These are phyloP conservation scores for Pseudomassariella vexata DNA, from an alignment of 2,329 filamentous ascomycete species.

Conservation along the genomic window DNA sequence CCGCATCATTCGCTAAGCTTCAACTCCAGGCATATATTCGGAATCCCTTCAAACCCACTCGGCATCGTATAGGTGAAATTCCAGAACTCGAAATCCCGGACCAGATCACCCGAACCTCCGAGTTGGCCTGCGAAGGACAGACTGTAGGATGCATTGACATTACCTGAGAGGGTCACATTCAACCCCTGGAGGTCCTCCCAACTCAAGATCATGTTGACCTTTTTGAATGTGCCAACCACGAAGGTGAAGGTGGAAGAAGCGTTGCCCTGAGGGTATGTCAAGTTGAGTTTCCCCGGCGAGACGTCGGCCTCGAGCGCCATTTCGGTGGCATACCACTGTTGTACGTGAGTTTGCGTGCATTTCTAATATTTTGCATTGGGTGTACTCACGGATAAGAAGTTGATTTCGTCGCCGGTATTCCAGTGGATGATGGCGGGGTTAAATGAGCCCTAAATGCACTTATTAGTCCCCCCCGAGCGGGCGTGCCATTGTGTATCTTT, in stretches of 20 bases:
- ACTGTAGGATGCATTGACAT: conserved; percentile 25
- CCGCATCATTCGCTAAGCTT: too few relatives aligned
- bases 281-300: conserved; percentile 25
- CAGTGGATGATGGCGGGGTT: too few relatives aligned
- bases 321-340: conserved; percentile 31
- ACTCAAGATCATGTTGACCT: conserved; percentile 25
- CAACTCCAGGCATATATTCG: too few relatives aligned
- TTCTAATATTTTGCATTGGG: too few relatives aligned
- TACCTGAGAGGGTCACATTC: conserved; percentile 26
- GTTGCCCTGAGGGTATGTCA: conserved; percentile 40
- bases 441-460: too few relatives aligned
- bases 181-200: conserved; percentile 34
- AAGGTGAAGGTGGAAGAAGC: conserved; percentile 32
- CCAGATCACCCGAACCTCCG: conserved; percentile 8
- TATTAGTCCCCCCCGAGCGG: too few relatives aligned
- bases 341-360: too few relatives aligned
- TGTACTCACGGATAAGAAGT: too few relatives aligned
- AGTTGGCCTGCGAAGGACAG: conserved; percentile 24
- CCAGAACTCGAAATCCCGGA: conserved; percentile 22
- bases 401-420: too few relatives aligned
- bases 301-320: conserved; percentile 26
- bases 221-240: conserved; percentile 30
- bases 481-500: too few relatives aligned
- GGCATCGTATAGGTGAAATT: conserved; percentile 12
- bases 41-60: too few relatives aligned